phyloP scores from a whole-genome alignment of 805 yeast species.

The Saccharomycopsis amapae region DNA sequence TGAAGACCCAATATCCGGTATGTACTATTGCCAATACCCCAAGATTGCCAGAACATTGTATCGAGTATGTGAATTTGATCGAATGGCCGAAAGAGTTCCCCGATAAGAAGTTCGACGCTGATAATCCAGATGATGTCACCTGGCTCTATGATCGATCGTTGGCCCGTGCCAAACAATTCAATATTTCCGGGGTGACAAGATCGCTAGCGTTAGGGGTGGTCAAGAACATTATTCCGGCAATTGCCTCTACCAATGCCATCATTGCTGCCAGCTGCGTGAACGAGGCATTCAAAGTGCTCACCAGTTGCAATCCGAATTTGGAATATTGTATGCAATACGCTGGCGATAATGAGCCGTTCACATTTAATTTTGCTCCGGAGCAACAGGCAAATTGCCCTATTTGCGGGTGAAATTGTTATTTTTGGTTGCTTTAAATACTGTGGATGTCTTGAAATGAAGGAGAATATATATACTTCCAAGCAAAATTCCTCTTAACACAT shows the following conservation, averaged over 20 bases:
- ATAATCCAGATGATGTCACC: slow-evolving; percentile 55
- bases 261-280: slow-evolving; percentile 85
- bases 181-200: slow-evolving; percentile 70
- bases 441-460: no score
- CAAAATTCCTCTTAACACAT: no score
- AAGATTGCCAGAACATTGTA: slow-evolving; percentile 88
- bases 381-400: slow-evolving; percentile 62
- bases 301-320: slow-evolving; percentile 58
- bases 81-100: slow-evolving; percentile 58
- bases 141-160: slow-evolving; percentile 52
- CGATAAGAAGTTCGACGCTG: slow-evolving; percentile 53
- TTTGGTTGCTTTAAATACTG: background rate
- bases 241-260: slow-evolving; percentile 89
- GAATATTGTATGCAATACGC: slow-evolving; percentile 82
- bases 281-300: slow-evolving; percentile 73
- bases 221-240: slow-evolving; percentile 87
- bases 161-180: slow-evolving; percentile 54
- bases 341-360: slow-evolving; percentile 73
- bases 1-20: slow-evolving; percentile 62
- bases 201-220: slow-evolving; percentile 77
- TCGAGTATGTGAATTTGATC: slow-evolving; percentile 78
- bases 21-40: slow-evolving; percentile 95
- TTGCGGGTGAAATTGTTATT: slow-evolving; percentile 44
- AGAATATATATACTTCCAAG: no score
- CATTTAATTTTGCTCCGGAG: slow-evolving; percentile 62